These are phyloP conservation scores for Lachnellula arida DNA, from an alignment of 2,329 filamentous ascomycete genomes.

Conservation along the genomic window DNA sequence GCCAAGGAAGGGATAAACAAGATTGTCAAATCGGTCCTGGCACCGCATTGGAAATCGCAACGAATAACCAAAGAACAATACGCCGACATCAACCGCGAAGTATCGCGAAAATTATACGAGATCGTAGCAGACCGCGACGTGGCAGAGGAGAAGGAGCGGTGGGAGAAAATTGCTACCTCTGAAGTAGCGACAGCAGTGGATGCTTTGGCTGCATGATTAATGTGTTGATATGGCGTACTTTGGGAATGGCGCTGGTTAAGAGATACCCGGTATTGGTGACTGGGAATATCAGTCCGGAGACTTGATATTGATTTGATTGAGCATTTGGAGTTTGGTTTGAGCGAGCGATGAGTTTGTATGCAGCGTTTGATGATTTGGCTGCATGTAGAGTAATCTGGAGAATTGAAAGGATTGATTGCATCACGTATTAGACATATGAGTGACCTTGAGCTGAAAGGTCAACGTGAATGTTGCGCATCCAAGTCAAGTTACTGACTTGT, in stretches of 20 bases:
- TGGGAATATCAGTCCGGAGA: slow-evolving; percentile 4
- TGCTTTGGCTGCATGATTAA: slow-evolving; percentile 42
- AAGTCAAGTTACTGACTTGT: no score
- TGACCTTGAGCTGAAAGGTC: no score
- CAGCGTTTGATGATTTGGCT: neutral
- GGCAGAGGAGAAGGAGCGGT: slow-evolving; percentile 61
- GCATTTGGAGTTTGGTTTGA: neutral
- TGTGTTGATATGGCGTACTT: slow-evolving; percentile 14
- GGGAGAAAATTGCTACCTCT: slow-evolving; percentile 70
- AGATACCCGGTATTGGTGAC: slow-evolving; percentile 21
- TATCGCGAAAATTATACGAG: slow-evolving; percentile 85
- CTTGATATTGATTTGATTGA: slow-evolving; percentile 13
- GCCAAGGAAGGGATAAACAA: slow-evolving; percentile 85
- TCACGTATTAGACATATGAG: no score
- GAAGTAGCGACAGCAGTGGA: slow-evolving; percentile 76
- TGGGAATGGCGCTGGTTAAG: slow-evolving; percentile 17
- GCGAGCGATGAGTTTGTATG: neutral
- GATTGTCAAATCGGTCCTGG: slow-evolving; percentile 78
- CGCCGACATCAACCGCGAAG: slow-evolving; percentile 82
- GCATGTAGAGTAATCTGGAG: neutral
- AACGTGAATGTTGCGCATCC: no score
- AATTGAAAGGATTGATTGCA: no score
- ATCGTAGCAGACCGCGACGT: slow-evolving; percentile 39
- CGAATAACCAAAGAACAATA: slow-evolving; percentile 85
- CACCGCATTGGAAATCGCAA: slow-evolving; percentile 70